Evolutionary conservation across 2,329 filamentous ascomycete genomes (phyloP), one percentile per base, ranked within the genome.

Genomic region (Sarocladium kiliense): DNA sequence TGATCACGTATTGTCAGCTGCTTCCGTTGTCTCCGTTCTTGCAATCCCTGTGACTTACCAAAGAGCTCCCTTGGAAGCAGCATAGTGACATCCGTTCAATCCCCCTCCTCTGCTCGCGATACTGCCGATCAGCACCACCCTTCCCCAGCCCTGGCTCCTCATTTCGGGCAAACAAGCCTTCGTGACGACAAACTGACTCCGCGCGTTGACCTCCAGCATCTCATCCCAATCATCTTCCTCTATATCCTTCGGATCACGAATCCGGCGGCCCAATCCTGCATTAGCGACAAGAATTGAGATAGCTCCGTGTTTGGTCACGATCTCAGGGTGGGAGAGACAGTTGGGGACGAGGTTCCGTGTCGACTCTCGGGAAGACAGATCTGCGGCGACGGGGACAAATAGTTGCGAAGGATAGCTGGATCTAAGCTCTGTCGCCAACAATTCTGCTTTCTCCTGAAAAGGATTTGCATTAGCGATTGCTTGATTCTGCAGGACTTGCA

Each of bases 141-240:
- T 47, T 3, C 60, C 60, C 60, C 60, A 62, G 4, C 54, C 58
- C 57, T 62, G 59, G 1, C 25, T 39, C 16, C 59, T 56, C 60
- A 62, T 62, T 7, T 56, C 59, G 2, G 58, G 44, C 4, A 62
- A 34, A 51, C 59, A 59, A 11, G 56, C 60, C 49, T 62, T 62
- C 37, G 57, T 58, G 25, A 62, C 56, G 37, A 62, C 59, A 18
- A 62, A 62, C 34, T 60, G 59, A 45, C 59, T 60, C 39, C 60
- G 58, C 2, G 58, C 16, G 55, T 62, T 62, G 53, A 62, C 58
- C 45, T 61, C 59, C 37, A 62, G 58, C 56, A 70, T 62, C 45
- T 67, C 62, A 57, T 71, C 68, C 68, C 69, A 71, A 39, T 71
- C 68, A 2, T 67, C 67, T 32, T 71, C 69, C 32, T 55, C 56